Base-by-base conservation (phyloP, 2,329 filamentous ascomycete species). In the Alternaria incomplexa region DNA sequence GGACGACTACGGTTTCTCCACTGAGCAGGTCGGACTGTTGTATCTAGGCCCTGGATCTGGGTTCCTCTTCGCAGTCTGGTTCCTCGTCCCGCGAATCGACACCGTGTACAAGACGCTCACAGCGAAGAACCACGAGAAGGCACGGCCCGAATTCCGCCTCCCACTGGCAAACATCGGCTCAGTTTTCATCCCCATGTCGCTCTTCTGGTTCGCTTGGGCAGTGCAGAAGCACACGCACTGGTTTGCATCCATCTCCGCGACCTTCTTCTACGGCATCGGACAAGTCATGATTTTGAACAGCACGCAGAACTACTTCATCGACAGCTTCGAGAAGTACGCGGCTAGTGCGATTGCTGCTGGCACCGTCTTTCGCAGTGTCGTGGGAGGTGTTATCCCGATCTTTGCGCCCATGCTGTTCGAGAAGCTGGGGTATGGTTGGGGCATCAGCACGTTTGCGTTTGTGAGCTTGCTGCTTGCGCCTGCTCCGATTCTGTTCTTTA, bases 251-350 rank as follows among this genome's bases (percentile, higher is more conserved):
- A 80, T 84, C 32, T 69, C 78, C 0, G 73, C 79, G 3, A 84
- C 82, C 0, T 84, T 81, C 66, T 83, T 83, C 71, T 85, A 85
- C 65, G 85, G 84, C 12, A 79, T 86, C 17, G 84, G 85, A 3
- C 84, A 86, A 58, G 83, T 87, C 11, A 82, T 84, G 66, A 85
- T 86, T 28, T 74, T 86, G 57, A 86, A 86, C 58, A 80, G 79
- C 12, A 84, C 84, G 15, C 85, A 87, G 56, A 87, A 87, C 56
- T 86, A 86, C 71, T 86, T 85, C 69, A 85, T 86, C 50, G 84
- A 86, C 67, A 79, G 80, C 22, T 85, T 85, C 59, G 83, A 85
- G 61, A 80, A 80, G 69, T 85, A 84, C 63, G 84, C 84, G 6
- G 84, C 84, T 7, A 81, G 78, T 36, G 84, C 83, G 0, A 85